Evolutionary conservation across 106 monocot genomes (phyloP).

Genomic region (Phalaenopsis equestris): DNA sequence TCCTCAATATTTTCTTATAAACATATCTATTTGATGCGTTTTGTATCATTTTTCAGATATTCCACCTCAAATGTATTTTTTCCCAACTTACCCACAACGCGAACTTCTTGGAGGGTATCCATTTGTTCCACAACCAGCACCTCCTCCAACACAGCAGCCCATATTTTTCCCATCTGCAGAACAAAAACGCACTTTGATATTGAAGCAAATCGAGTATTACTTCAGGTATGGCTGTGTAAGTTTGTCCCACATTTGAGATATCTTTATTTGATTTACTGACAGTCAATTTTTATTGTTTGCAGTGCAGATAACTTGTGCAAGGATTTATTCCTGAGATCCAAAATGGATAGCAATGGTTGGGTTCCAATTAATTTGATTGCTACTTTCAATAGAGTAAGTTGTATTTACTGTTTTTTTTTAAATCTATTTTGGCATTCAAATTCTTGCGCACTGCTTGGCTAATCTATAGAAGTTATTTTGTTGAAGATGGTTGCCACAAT

Average conservation of each 20-base stretch:
- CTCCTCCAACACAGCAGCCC: background rate
- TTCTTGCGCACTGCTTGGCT: background rate
- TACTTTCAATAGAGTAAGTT: slow-evolving; percentile 67
- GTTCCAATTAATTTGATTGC: slow-evolving; percentile 74
- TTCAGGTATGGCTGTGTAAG: slow-evolving; percentile 54
- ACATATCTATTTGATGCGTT: background rate
- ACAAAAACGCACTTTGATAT: slow-evolving; percentile 12
- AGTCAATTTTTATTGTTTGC: slow-evolving; percentile 14
- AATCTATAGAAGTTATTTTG: background rate
- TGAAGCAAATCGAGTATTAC: slow-evolving; percentile 87
- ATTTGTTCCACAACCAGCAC: background rate
- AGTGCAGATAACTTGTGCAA: slow-evolving; percentile 78
- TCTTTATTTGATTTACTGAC: slow-evolving; percentile 1
- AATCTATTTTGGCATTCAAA: background rate
- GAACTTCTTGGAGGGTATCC: background rate
- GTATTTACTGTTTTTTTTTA: background rate
- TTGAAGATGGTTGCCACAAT: background rate
- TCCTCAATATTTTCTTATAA: background rate
- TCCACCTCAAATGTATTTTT: background rate
- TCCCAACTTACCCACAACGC: background rate
- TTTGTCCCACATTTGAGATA: background rate
- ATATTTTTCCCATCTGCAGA: background rate
- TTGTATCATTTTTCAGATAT: slow-evolving; percentile 3
- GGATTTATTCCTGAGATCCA: slow-evolving; percentile 54
- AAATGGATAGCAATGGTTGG: slow-evolving; percentile 93